Conservation (phyloP, 176 grass and related monocot species). For the Paspalum vaginatum region DNA sequence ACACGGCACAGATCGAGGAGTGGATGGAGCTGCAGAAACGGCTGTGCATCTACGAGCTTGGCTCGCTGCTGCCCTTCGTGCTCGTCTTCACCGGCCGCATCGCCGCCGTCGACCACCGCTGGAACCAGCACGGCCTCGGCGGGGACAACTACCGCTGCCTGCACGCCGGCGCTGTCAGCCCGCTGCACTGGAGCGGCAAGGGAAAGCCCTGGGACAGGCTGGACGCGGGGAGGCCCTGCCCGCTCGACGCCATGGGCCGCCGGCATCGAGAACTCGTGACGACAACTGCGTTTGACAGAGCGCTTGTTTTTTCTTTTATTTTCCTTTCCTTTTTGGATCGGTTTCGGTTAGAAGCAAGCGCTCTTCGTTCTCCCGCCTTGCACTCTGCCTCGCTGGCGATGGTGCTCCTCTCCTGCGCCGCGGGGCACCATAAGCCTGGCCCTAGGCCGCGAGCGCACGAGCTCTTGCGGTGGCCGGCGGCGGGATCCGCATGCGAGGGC, state of each 20-base stretch:
- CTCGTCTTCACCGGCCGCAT: conserved; percentile 80
- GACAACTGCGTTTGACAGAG: conserved; percentile 15
- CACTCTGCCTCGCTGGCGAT: too few relatives aligned
- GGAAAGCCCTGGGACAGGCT: conserved; percentile 84
- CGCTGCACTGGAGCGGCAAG: conserved; percentile 93
- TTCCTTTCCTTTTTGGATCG: conserved; percentile 41
- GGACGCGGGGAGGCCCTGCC: conserved; percentile 64
- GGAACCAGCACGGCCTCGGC: conserved; percentile 97
- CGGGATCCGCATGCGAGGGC: too few relatives aligned
- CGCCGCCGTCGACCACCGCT: conserved; percentile 69
- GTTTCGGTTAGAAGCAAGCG: not conserved
- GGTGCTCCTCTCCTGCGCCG: too few relatives aligned
- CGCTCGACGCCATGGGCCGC: conserved; percentile 61
- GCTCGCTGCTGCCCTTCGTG: conserved; percentile 85
- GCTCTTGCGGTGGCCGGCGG: too few relatives aligned
- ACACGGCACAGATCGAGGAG: conserved; percentile 71
- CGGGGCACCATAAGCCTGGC: too few relatives aligned
- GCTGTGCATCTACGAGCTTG: conserved; percentile 82
- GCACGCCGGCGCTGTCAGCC: conserved; percentile 77
- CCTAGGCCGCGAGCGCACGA: too few relatives aligned
- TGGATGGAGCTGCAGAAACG: conserved; percentile 93
- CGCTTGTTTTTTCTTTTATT: too few relatives aligned
- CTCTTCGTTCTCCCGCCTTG: conserved; percentile 42
- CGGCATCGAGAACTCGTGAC: conserved; percentile 52
- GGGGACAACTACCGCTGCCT: conserved; percentile 80